Evolutionary conservation across 208 protist genomes (phyloP).

Genomic region (Leishmania aethiopica): DNA sequence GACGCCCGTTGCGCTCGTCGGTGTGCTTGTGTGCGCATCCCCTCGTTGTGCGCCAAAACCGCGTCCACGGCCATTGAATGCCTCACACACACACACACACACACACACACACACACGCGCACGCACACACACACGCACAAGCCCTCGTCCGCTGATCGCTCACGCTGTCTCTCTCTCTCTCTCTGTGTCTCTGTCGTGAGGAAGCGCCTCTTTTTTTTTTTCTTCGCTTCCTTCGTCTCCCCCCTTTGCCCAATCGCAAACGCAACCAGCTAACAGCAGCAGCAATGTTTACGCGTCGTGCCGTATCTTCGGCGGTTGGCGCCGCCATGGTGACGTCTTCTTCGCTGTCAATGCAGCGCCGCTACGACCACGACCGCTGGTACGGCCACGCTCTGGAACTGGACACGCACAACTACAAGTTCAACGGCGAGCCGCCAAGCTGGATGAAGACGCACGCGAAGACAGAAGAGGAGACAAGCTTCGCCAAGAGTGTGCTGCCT

Average conservation of each 20-base stretch:
- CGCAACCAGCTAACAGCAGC: too few relatives aligned
- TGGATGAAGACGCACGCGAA: conserved; percentile 76
- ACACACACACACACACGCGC: background rate
- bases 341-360: conserved; percentile 55
- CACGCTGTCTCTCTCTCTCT: background rate
- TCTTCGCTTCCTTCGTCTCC: background rate
- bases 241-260: background rate
- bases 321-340: conserved; percentile 31
- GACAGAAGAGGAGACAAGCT: conserved; percentile 84
- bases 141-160: background rate
- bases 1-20: background rate
- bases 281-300: conserved; percentile 65
- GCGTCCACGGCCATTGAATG: background rate
- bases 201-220: background rate
- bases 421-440: conserved; percentile 72
- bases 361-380: conserved; percentile 87
- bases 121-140: background rate
- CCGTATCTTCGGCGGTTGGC: conserved; percentile 41
- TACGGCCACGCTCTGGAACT: conserved; percentile 86
- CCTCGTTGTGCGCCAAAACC: background rate
- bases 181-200: background rate
- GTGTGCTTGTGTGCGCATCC: background rate
- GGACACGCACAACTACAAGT: conserved; percentile 88
- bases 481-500: conserved; percentile 73
- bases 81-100: background rate